A percentile compares a stretch with the other conserved stretches of the same genome.
Conservation (phyloP, 2,329 filamentous ascomycete species). For the Sporothrix inflata region DNA sequence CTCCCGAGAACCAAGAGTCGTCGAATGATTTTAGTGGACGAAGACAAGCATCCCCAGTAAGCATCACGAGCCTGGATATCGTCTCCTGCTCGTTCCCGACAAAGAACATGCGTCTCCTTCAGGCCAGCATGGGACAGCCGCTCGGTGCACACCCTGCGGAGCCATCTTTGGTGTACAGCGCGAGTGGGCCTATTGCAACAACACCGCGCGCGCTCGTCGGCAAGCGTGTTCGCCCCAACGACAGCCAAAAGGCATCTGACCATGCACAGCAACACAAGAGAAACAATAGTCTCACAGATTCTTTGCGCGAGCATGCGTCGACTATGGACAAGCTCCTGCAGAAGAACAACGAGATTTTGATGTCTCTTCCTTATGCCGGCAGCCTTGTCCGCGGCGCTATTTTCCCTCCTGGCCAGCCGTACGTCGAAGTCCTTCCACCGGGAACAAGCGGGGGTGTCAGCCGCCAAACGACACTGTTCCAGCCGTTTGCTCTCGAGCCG, state of each 20-base stretch:
- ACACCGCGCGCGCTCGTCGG: slow-evolving; percentile 62
- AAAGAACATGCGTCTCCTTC: slow-evolving; percentile 50
- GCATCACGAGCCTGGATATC: slow-evolving; percentile 62
- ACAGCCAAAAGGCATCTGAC: slow-evolving; percentile 41
- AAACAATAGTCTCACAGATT: slow-evolving; percentile 86
- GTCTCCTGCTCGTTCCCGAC: slow-evolving; percentile 67
- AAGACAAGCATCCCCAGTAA: slow-evolving; percentile 56
- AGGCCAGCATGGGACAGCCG: slow-evolving; percentile 47
- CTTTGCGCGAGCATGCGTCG: slow-evolving; percentile 68
- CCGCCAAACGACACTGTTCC: slow-evolving; percentile 59
- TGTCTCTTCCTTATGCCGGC: slow-evolving; percentile 71
- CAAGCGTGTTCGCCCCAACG: slow-evolving; percentile 58
- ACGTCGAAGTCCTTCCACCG: slow-evolving; percentile 68
- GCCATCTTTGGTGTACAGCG: slow-evolving; percentile 52
- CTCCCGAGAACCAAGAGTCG: slow-evolving; percentile 46
- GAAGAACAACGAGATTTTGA: slow-evolving; percentile 60
- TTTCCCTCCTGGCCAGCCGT: slow-evolving; percentile 79
- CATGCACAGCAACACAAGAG: slow-evolving; percentile 66
- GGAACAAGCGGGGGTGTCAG: slow-evolving; percentile 50
- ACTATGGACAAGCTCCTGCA: slow-evolving; percentile 53
- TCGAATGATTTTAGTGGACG: slow-evolving; percentile 39
- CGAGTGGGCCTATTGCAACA: slow-evolving; percentile 56
- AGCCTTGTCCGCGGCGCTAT: slow-evolving; percentile 86
- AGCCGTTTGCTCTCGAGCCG: slow-evolving; percentile 40
- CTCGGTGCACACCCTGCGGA: slow-evolving; percentile 61